Conservation (phyloP, 768 basidiomycete species). For the Hygrophoropsis aurantiaca region DNA sequence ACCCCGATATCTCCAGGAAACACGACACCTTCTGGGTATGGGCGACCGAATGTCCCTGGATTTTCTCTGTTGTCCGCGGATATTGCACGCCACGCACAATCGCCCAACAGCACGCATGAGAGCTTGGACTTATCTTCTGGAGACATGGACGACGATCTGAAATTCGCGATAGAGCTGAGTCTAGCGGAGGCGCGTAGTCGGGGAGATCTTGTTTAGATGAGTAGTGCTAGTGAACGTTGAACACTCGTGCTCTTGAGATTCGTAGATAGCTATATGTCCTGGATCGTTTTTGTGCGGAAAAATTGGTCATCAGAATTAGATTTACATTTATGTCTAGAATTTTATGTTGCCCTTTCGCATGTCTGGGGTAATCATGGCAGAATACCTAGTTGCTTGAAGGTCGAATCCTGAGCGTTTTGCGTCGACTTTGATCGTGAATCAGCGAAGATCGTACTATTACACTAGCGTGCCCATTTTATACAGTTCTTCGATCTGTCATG, state of each 20-base stretch:
- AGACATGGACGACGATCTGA: slow-evolving; percentile 64
- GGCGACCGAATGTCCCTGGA: slow-evolving; percentile 10
- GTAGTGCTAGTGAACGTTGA: not conserved
- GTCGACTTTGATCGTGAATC: no score
- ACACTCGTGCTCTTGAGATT: not conserved
- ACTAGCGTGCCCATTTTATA: no score
- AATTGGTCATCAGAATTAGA: not conserved
- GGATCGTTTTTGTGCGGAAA: not conserved
- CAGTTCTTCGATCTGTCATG: slow-evolving; percentile 65
- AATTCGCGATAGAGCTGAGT: slow-evolving; percentile 67
- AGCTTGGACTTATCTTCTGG: slow-evolving; percentile 14
- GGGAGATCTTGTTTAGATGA: slow-evolving; percentile 3
- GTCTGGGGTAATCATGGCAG: no score
- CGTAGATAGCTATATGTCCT: not conserved
- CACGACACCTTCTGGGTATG: slow-evolving; percentile 6
- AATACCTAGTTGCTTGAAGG: no score
- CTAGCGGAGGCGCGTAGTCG: slow-evolving; percentile 47
- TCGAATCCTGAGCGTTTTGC: no score
- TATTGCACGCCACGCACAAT: slow-evolving; percentile 5
- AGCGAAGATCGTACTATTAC: no score
- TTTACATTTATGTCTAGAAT: not conserved
- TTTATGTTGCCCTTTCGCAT: not conserved
- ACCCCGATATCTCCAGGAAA: slow-evolving; percentile 15
- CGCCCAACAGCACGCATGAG: not conserved
- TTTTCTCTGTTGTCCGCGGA: slow-evolving; percentile 13